Percentiles rank a stretch among this genome's conserved stretches.
Conservation (phyloP, 495 filamentous ascomycete genomes). For the Acidomyces sp. region DNA sequence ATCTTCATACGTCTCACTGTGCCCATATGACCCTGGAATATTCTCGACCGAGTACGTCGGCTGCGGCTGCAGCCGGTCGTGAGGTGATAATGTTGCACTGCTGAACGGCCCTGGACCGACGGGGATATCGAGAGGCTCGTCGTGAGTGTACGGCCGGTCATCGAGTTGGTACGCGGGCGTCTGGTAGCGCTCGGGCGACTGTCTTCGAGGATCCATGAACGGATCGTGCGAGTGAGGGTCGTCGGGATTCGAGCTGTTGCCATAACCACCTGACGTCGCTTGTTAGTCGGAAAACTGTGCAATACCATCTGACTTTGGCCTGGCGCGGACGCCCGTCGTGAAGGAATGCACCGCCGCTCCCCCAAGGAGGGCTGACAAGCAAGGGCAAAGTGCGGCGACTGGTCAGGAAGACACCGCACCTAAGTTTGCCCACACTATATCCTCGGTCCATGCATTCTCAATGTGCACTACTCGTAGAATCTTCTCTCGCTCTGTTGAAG, state of each 20-base stretch:
- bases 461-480: not conserved
- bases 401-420: not conserved
- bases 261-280: constrained; percentile 9
- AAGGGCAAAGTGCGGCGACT: not conserved
- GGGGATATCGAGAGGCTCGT: constrained; percentile 48
- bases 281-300: not conserved
- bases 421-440: not conserved
- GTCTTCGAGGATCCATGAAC: constrained; percentile 20
- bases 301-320: not conserved
- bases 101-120: constrained; percentile 35
- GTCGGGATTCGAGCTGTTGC: constrained; percentile 4
- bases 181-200: constrained; percentile 14
- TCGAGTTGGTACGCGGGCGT: constrained; percentile 21
- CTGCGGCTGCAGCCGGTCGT: constrained; percentile 54
- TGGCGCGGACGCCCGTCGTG: not conserved
- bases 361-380: not conserved
- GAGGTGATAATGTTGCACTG: constrained; percentile 22
- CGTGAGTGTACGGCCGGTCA: constrained; percentile 15
- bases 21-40: constrained; percentile 54
- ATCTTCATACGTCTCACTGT: constrained; percentile 51
- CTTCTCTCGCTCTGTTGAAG: not conserved
- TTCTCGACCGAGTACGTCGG: constrained; percentile 78
- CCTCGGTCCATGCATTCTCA: not conserved
- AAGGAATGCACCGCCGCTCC: not conserved
- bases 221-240: constrained; percentile 14